Conservation (phyloP, 352 stramenopile species). For the Phytophthora parvispora region DNA sequence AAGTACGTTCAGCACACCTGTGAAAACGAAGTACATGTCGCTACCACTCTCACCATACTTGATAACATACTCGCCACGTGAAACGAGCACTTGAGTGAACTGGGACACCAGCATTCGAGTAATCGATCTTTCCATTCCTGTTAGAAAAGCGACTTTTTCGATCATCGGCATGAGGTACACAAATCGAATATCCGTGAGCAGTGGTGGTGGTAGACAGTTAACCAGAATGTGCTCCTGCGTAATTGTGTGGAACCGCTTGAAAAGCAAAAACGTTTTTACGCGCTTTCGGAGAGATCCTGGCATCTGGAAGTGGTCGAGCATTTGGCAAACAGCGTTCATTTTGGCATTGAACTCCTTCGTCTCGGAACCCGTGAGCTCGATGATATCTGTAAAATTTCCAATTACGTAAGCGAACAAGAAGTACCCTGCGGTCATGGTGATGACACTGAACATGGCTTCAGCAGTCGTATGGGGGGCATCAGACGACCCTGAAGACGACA, state of each 20-base stretch:
- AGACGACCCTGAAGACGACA: conserved; percentile 57
- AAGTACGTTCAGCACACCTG: conserved; percentile 51
- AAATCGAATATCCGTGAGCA: conserved; percentile 63
- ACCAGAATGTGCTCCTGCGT: conserved; percentile 67
- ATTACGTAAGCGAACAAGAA: conserved; percentile 79
- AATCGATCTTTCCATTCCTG: conserved; percentile 54
- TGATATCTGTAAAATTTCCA: conserved; percentile 68
- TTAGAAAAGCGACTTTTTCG: conserved; percentile 64
- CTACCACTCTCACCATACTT: conserved; percentile 58
- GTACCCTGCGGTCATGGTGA: conserved; percentile 68
- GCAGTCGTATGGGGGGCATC: conserved; percentile 49
- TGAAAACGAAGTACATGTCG: conserved; percentile 83
- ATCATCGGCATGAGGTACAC: conserved; percentile 74
- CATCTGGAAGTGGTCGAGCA: conserved; percentile 63
- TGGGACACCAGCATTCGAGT: conserved; percentile 73
- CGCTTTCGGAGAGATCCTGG: conserved; percentile 42
- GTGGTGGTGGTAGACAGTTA: conserved; percentile 59
- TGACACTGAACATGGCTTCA: conserved; percentile 55
- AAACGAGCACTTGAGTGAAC: conserved; percentile 62
- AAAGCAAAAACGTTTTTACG: conserved; percentile 72
- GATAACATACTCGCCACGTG: conserved; percentile 63
- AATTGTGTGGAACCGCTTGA: conserved; percentile 71
- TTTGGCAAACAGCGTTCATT: conserved; percentile 55
- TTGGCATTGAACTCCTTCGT: conserved; percentile 67
- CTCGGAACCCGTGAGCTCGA: conserved; percentile 60